Evolutionary conservation across 169 alveolate genomes (phyloP).

Genomic region (Plasmodium gaboni): DNA sequence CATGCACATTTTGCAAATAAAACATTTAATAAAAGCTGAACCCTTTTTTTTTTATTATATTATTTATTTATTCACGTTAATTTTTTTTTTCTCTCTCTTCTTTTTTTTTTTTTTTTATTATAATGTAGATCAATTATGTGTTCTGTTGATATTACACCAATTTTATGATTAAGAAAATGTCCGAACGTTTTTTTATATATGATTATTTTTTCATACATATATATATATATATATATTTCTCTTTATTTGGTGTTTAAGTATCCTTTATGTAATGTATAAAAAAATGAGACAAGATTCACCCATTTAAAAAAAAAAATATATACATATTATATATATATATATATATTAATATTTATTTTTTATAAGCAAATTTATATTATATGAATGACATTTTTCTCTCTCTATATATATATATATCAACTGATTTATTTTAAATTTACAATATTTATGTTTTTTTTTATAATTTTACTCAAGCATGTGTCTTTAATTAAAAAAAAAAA

Average conservation of each 20-base stretch:
- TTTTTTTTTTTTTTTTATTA: too few relatives aligned
- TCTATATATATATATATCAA: too few relatives aligned
- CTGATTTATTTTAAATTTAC: too few relatives aligned
- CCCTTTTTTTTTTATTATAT: background rate
- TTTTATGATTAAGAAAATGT: background rate
- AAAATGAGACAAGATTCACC: background rate
- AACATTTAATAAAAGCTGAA: background rate
- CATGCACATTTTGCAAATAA: conserved; percentile 21
- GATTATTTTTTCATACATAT: background rate
- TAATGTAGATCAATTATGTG: background rate
- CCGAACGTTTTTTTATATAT: background rate
- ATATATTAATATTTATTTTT: too few relatives aligned
- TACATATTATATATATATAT: background rate
- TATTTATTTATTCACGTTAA: too few relatives aligned
- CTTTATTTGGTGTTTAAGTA: background rate
- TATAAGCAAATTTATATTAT: too few relatives aligned
- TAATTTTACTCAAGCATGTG: background rate
- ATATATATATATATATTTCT: background rate
- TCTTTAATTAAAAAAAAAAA: background rate
- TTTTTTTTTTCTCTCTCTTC: too few relatives aligned
- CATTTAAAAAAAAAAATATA: background rate
- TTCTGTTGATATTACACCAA: background rate
- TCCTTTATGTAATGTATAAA: background rate
- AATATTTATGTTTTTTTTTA: background rate
- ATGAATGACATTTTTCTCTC: too few relatives aligned